Evolutionary conservation across 768 basidiomycete genomes (phyloP), one percentile per base, ranked within the genome.

Genomic region (Trichaptum fuscoviolaceum): DNA sequence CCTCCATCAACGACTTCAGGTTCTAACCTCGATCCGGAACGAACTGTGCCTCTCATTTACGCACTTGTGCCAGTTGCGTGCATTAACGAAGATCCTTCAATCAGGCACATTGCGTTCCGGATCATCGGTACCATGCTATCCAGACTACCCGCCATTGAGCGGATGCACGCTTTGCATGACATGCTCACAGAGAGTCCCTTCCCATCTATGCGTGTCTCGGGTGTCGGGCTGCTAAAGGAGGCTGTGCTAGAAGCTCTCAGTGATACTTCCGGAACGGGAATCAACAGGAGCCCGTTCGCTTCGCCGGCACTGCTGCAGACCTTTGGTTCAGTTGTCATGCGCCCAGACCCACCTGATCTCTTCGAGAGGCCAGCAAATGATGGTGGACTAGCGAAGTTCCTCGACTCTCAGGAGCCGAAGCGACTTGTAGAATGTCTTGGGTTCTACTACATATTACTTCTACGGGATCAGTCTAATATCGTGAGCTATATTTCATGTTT

Each of bases 191-290:
- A 84, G 20, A 68, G 71, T 10, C 77, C 84, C 18, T 83, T 84
- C 60, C 87, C 87, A 0, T 87, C 89, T 71, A 89, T 92, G 82
- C 82, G 87, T 9, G 84, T 86, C 0, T 88, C 90, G 0, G 84
- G 88, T 0, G 80, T 93, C 0, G 87, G 88, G 0, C 78, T 92
- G 1, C 80, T 91, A 0, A 90, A 88, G 72, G 89, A 92, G 63
- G 84, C 85, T 1, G 76, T 87, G 0, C 73, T 92, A 12, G 83
- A 88, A 62, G 84, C 81, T 0, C 74, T 84, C 1, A 68, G 83
- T 9, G 69, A 77, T 12, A 42, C 18, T 20, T 25, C 20, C 17
- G 24, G 26, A 7, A 35, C 67, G 27, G 64, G 57, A 1, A 68
- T 68, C 58, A 57, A 66, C 35, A 70, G 75, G 27, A 82, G 81